Evolutionary conservation across 2,329 filamentous ascomycete species (phyloP).

Genomic region (Colletotrichum magnum): DNA sequence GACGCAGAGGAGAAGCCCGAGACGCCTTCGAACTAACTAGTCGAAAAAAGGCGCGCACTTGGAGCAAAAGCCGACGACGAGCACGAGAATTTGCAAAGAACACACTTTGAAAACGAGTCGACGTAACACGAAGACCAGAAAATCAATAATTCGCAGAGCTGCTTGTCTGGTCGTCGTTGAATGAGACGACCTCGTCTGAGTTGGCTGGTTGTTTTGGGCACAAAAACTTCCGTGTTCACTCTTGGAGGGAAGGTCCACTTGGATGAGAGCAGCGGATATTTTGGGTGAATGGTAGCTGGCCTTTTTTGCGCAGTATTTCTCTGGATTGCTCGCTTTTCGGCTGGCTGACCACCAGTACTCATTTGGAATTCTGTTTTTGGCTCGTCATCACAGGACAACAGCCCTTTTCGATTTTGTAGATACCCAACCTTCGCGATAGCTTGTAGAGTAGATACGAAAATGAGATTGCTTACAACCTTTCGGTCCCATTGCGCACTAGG

Average conservation of each 20-base stretch:
- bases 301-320: neutral
- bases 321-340: neutral
- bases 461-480: neutral
- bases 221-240: neutral
- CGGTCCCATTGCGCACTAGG: neutral
- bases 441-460: slow-evolving; percentile 26
- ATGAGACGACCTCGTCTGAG: neutral
- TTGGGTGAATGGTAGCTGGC: slow-evolving; percentile 8
- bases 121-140: neutral
- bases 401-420: slow-evolving; percentile 12
- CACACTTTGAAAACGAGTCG: too few species aligned
- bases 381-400: slow-evolving; percentile 2
- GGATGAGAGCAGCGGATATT: slow-evolving; percentile 1
- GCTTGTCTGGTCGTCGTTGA: neutral
- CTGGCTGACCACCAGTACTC: neutral
- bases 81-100: too few species aligned
- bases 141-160: neutral
- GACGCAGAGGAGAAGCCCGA: neutral
- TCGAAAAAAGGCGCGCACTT: too few species aligned
- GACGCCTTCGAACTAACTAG: too few species aligned
- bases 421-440: slow-evolving; percentile 7
- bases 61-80: too few species aligned
- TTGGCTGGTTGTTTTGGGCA: neutral
- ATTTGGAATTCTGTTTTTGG: neutral
- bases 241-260: neutral